Base-by-base conservation (phyloP, 2,329 filamentous ascomycete species). In the Alternaria sp. region DNA sequence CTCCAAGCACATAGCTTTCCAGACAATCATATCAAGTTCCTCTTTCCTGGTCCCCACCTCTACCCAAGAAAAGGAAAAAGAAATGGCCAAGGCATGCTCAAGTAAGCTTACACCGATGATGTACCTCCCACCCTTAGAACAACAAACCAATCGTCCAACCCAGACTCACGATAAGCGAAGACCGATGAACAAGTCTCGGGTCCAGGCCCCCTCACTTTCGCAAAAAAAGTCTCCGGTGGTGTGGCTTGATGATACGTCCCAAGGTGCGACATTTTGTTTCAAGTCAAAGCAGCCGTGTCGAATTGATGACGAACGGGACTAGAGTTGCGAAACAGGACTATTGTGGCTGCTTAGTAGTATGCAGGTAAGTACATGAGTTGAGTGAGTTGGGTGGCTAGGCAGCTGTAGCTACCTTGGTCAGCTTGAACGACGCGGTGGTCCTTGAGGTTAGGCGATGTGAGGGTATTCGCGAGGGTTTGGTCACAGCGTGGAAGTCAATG, bases 341-440 rank as follows among this genome's bases (percentile, higher is more conserved):
- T 59, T 54, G 20, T 41, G 57, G 56, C 56, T 51, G 56, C 57
- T 59, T 18, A 54, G 20, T 53, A 41, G 28, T 7, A 41, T 20
- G 9, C 11, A 15, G 8, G 28, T 51, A 37, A 21, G 20, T 25
- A 25, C 20, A 7, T 25, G 37, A 21, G 20, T 15, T 21, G 43
- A 45, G 18, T 7, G 43, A 45, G 18, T 45, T 45, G 2, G 18
- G 11, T 28, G 46, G 46, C 2, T 18, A 18, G 37, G 37, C 37
- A 41, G 37, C 37, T 10, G 37, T 41, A 41, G 37, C 37, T 41
- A 41, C 37, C 15, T 41, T 41, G 37, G 37, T 41, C 37, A 41
- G 37, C 37, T 41, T 41, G 9, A 41, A 41, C 37, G 37, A 41
- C 37, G 37, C 37, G 37, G 37, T 41, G n/a, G 37, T 41, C 8